Conservation (phyloP, 176 grass and related monocot genomes). For the Canna indica region DNA sequence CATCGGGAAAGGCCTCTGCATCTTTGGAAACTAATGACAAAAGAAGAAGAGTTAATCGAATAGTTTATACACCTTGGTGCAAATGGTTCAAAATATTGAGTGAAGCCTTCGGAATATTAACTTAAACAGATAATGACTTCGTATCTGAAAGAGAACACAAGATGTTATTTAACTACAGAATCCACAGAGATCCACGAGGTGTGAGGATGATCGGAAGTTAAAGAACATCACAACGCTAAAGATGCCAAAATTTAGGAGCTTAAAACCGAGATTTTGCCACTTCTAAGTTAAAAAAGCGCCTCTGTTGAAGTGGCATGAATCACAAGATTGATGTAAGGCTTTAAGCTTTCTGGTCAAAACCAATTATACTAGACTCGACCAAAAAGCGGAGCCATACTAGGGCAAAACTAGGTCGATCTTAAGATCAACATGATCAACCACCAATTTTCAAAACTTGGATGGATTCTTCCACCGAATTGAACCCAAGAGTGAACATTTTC, state of each 20-base stretch:
- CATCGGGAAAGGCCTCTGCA: constrained; percentile 8
- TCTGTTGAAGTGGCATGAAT: too few relatives aligned
- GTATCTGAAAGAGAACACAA: neutral
- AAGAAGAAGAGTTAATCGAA: neutral
- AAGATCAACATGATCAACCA: neutral
- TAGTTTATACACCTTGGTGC: too few relatives aligned
- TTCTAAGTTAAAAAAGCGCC: too few relatives aligned
- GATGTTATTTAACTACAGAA: neutral
- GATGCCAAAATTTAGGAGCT: neutral
- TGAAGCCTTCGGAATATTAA: too few relatives aligned
- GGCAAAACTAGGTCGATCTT: neutral
- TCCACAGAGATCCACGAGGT: neutral
- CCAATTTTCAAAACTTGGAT: neutral
- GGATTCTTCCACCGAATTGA: neutral
- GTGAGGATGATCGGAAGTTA: neutral
- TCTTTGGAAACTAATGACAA: constrained; percentile 4
- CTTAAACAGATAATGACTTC: too few relatives aligned
- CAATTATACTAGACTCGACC: neutral
- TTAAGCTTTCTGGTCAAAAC: neutral
- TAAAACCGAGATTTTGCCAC: neutral
- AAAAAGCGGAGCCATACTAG: neutral
- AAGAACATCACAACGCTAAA: neutral
- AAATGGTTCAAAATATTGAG: too few relatives aligned
- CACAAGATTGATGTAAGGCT: neutral
- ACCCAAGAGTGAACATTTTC: neutral